Percentiles rank a stretch among this genome's conserved stretches.
phyloP scores from a whole-genome alignment of 176 grass and related monocot species.

The Tuctoria greenei region DNA sequence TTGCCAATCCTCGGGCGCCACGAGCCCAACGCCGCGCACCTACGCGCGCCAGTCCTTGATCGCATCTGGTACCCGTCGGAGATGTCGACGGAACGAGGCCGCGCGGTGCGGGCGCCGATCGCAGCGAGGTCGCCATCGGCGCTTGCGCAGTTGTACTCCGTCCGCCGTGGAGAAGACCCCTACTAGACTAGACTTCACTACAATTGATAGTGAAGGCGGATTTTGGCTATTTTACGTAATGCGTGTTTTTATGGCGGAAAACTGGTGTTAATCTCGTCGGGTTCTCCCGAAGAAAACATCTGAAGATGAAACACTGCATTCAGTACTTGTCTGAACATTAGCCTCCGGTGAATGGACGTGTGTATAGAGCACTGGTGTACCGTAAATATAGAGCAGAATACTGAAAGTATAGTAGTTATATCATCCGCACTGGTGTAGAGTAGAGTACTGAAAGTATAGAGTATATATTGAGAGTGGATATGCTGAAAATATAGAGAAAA shows the following conservation, averaged over 20 bases:
- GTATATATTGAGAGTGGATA: too few species aligned
- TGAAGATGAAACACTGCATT: too few species aligned
- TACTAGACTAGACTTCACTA: not conserved
- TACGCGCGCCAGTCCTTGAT: not conserved
- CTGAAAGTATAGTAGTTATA: too few species aligned
- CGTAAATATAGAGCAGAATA: too few species aligned
- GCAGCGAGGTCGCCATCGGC: constrained; percentile 39
- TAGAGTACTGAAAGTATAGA: too few species aligned
- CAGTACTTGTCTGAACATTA: too few species aligned
- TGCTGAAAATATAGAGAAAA: too few species aligned
- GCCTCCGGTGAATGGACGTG: too few species aligned
- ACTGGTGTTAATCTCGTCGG: too few species aligned
- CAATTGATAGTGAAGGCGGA: not conserved
- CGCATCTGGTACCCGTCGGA: not conserved
- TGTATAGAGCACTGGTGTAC: too few species aligned
- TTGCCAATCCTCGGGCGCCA: constrained; percentile 12
- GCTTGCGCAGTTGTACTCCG: not conserved
- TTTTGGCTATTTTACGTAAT: not conserved
- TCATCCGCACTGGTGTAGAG: too few species aligned
- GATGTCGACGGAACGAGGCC: constrained; percentile 13
- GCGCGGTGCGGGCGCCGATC: constrained; percentile 28
- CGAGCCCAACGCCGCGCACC: not conserved
- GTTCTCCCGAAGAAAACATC: too few species aligned
- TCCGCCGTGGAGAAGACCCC: not conserved
- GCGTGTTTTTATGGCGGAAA: not conserved